These are phyloP conservation scores for Penicillium ochrochloron DNA, from an alignment of 495 filamentous ascomycete species.

Conservation along the genomic window DNA sequence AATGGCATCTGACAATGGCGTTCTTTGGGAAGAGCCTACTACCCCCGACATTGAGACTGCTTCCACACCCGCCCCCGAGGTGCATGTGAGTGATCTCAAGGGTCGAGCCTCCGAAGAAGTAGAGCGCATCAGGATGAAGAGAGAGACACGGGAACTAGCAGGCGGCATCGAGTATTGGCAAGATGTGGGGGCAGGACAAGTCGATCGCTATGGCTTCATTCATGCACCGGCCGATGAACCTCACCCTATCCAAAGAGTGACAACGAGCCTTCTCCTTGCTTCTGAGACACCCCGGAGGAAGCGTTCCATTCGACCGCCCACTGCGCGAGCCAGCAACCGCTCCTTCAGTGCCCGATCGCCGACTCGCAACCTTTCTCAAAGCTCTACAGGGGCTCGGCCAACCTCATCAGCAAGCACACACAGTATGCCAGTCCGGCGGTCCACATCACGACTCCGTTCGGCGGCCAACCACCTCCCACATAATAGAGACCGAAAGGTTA, in stretches of 20 bases:
- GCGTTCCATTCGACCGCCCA: conserved; percentile 55
- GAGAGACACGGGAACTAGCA: conserved; percentile 65
- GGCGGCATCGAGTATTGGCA: conserved; percentile 97
- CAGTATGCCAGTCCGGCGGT: conserved; percentile 43
- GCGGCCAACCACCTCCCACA: conserved; percentile 77
- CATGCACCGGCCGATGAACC: conserved; percentile 52
- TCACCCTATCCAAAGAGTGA: conserved; percentile 66
- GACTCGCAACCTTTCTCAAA: conserved; percentile 46
- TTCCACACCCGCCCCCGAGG: conserved; percentile 34
- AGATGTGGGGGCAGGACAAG: conserved; percentile 80
- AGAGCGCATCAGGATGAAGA: conserved; percentile 41
- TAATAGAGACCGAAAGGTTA: conserved; percentile 71
- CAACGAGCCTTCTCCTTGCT: conserved; percentile 66
- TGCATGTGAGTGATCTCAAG: conserved; percentile 28
- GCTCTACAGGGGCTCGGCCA: conserved; percentile 36
- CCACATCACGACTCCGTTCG: conserved; percentile 57
- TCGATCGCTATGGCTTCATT: conserved; percentile 97
- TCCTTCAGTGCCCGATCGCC: conserved; percentile 61
- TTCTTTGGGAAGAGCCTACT: conserved; percentile 60
- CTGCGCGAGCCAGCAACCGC: conserved; percentile 44
- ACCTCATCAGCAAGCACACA: conserved; percentile 53
- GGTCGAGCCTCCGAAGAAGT: conserved; percentile 32
- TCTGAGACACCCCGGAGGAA: conserved; percentile 65
- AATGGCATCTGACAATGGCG: conserved; percentile 59
- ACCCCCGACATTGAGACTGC: conserved; percentile 50